Evolutionary conservation across 2,329 filamentous ascomycete species (phyloP), one percentile per base, ranked within the genome.

Genomic region (Diplodia seriata): DNA sequence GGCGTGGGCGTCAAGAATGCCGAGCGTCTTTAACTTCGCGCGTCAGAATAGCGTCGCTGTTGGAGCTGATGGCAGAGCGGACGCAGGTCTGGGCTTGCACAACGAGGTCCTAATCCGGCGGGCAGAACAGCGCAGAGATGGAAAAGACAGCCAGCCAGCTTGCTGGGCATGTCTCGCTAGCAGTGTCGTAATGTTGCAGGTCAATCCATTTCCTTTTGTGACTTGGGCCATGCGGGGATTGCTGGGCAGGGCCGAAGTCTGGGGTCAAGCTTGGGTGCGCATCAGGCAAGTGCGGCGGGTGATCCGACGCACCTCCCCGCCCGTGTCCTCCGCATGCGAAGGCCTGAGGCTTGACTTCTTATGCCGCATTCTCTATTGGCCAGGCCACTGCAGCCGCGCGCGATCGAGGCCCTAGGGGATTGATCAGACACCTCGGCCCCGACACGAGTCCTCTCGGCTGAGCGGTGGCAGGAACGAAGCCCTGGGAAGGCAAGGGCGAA

Each of bases 261-360:
- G 57, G 57, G 57, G 57, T 62, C 36, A 26, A 62, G 43, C 57
- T 50, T 50, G 18, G 57, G 57, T 36, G n/a, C 23, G 38, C 29
- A 63, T 63, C 6, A 51, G 59, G 59, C 47, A 63, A 63, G 59
- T 36, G 40, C 57, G 4, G 57, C 57, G 40, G 57, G 50, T 62
- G 59, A 63, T 63, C 59, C 29, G 47, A 51, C 59, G 47, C 23
- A 20, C 56, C 38, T n/a, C 55, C 47, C 26, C 47, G 31, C 57
- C 57, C 57, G 43, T 14, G 57, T 49, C 57, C 57, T 59, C 55
- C 55, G 55, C 23, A 20, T 18, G 55, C 36, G 38, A 38, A 36
- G 20, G 23, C 5, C 9, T 61, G 40, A 61, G 57, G 40, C 57
- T 50, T 50, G 57, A 33, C 40, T 33, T 11, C 40, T 20, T 51